Percentiles rank a stretch among this genome's conserved stretches.
phyloP scores from a whole-genome alignment of 1,284 basidiomycete genomes.

The Pholiota adiposa region DNA sequence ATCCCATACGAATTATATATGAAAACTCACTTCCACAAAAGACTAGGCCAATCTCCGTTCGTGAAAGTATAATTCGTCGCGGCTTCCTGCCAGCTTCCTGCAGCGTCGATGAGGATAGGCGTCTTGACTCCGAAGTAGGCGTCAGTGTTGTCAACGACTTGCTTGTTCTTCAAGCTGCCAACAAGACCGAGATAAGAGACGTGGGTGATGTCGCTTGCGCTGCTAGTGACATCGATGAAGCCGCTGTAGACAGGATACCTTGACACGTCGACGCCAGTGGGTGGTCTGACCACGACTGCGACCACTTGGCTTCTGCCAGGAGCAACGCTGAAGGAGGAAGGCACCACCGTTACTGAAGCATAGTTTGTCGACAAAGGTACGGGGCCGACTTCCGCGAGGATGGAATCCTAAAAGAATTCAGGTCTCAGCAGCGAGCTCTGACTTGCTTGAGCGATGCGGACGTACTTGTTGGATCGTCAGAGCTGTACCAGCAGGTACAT shows the following conservation, averaged over 20 bases:
- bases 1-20: not conserved
- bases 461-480: slow-evolving; percentile 43
- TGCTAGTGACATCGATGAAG: slow-evolving; percentile 50
- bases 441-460: not conserved
- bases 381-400: slow-evolving; percentile 48
- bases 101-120: slow-evolving; percentile 46
- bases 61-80: slow-evolving; percentile 58
- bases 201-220: slow-evolving; percentile 44
- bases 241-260: slow-evolving; percentile 65
- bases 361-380: slow-evolving; percentile 50
- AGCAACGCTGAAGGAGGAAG: slow-evolving; percentile 36
- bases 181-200: slow-evolving; percentile 56
- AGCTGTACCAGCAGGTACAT: slow-evolving; percentile 60
- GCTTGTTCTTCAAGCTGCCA: slow-evolving; percentile 50
- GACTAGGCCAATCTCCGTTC: slow-evolving; percentile 44
- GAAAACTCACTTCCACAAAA: slow-evolving; percentile 44
- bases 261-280: slow-evolving; percentile 45
- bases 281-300: slow-evolving; percentile 42
- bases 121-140: slow-evolving; percentile 46
- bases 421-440: not conserved
- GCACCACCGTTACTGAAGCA: slow-evolving; percentile 44
- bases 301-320: slow-evolving; percentile 38
- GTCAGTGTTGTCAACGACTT: slow-evolving; percentile 54
- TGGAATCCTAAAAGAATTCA: slow-evolving; percentile 35
- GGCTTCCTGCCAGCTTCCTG: slow-evolving; percentile 40